Percentiles rank a stretch among this genome's conserved stretches.
Evolutionary conservation across 164 flowering plant genomes (phyloP).

Genomic region (Annona squamosa): DNA sequence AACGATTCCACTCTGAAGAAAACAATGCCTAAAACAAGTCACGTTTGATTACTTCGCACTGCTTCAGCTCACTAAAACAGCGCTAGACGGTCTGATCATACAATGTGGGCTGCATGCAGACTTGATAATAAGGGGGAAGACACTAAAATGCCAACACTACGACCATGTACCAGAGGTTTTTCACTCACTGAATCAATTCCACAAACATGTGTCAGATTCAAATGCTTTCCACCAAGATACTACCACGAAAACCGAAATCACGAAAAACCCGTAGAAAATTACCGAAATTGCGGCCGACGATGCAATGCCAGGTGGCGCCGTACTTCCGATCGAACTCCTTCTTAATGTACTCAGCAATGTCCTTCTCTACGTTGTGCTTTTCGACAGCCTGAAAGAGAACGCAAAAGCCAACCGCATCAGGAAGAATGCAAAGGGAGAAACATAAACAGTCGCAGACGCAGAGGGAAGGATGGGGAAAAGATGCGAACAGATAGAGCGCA

Average conservation of each 20-base stretch:
- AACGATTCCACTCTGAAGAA: not conserved
- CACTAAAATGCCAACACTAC: not conserved
- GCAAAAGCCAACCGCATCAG: not conserved
- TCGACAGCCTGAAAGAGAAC: conserved; percentile 62
- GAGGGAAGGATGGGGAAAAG: conserved; percentile 11
- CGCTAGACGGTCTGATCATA: not conserved
- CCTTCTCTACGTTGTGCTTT: conserved; percentile 83
- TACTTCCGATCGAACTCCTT: conserved; percentile 93
- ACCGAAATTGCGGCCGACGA: conserved; percentile 98
- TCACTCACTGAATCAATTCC: not conserved
- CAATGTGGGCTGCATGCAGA: too few species aligned
- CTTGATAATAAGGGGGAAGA: too few species aligned
- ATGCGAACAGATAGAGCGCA: conserved; percentile 57
- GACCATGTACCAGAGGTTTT: not conserved
- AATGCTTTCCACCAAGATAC: not conserved
- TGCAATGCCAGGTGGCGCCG: conserved; percentile 99
- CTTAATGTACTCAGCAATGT: conserved; percentile 89
- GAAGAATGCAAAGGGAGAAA: not conserved
- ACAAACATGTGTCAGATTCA: not conserved
- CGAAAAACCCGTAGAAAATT: conserved; percentile 10
- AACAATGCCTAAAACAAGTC: not conserved
- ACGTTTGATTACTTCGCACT: not conserved
- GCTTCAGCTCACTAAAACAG: not conserved
- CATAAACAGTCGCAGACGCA: not conserved
- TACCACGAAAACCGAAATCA: not conserved